phyloP scores from a whole-genome alignment of 2,329 filamentous ascomycete species.

The Sarocladium brachiariae region DNA sequence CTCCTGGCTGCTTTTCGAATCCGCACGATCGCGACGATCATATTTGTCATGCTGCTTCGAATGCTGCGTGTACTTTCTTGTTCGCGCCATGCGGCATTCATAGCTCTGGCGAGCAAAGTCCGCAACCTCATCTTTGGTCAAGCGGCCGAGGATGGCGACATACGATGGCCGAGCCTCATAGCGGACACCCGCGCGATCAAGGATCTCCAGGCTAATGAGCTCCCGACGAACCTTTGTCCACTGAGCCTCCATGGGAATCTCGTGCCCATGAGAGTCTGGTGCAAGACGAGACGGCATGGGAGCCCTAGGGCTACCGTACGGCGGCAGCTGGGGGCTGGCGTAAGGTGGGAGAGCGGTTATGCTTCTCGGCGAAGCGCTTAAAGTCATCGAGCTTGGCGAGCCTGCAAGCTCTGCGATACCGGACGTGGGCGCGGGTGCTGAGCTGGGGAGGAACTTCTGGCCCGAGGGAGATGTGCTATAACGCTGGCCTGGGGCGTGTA shows the following conservation, averaged over 20 bases:
- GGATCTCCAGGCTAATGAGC: slow-evolving; percentile 48
- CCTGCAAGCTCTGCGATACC: slow-evolving; percentile 18
- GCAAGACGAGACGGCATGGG: slow-evolving; percentile 30
- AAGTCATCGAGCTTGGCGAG: not conserved
- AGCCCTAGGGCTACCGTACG: not conserved
- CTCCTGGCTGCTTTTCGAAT: slow-evolving; percentile 28
- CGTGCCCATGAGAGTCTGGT: slow-evolving; percentile 49
- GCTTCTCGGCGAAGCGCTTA: slow-evolving; percentile 3
- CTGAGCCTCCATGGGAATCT: slow-evolving; percentile 48
- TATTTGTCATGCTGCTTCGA: slow-evolving; percentile 11
- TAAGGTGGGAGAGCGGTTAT: slow-evolving; percentile 4
- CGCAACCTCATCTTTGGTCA: slow-evolving; percentile 44
- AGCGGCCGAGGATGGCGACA: slow-evolving; percentile 51
- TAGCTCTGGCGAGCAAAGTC: slow-evolving; percentile 43
- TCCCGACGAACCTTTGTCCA: slow-evolving; percentile 51
- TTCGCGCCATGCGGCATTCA: slow-evolving; percentile 37
- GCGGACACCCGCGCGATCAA: slow-evolving; percentile 45
- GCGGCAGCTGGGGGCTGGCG: slow-evolving; percentile 1
- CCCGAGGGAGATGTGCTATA: slow-evolving; percentile 31
- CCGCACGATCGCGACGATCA: slow-evolving; percentile 17
- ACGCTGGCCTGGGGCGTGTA: slow-evolving; percentile 27
- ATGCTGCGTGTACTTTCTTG: slow-evolving; percentile 10
- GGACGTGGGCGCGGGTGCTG: slow-evolving; percentile 16
- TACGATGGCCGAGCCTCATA: slow-evolving; percentile 54
- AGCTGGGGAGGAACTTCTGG: slow-evolving; percentile 25